Evolutionary conservation across 1,284 basidiomycete species (phyloP), one percentile per base, ranked within the genome.

Genomic region (Boletus sp.): DNA sequence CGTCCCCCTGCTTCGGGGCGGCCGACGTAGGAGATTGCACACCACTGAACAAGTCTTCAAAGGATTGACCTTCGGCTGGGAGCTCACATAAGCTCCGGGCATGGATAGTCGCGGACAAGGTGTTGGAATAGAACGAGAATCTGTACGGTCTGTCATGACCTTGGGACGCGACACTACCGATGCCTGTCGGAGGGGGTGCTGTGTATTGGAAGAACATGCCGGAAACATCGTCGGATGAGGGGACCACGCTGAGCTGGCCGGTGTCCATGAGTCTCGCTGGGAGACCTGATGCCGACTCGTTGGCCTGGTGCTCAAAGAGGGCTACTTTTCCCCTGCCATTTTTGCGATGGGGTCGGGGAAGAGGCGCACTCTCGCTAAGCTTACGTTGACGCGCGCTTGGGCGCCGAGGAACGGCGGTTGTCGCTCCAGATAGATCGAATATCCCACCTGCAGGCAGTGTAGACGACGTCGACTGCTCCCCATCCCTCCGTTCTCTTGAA

Each of bases 91-190:
- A 72, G 53, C 88, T 94, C 9, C 94, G 79, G 0, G 96, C 91
- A 69, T 99, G 96, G 41, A 99, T 97, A 1, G 95, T 97, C 0
- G 91, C 88, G 2, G 88, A 84, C 40, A 97, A 74, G 1, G 89
- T 80, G 62, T 98, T 99, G 14, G 93, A 97, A 70, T 99, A 99
- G 72, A 99, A 99, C 0, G 95, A 98, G 72, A 99, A 99, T 27
- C 96, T 81, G 65, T 98, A 99, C 7, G 94, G 95, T 62, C 91
- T 75, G 59, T 94, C 91, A 62, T 94, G 86, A 0, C 88, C 87
- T 2, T 74, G 67, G 55, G 75, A 67, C 26, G 74, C 63, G 30
- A 78, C 70, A 3, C 72, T 72, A 23, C 55, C 46, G 22, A 63
- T 20, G 26, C 43, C 54, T 2, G 46, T 47, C 20, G 46, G 33